Base-by-base conservation (phyloP, 306 rosid species). In the Carpinus viminea region DNA sequence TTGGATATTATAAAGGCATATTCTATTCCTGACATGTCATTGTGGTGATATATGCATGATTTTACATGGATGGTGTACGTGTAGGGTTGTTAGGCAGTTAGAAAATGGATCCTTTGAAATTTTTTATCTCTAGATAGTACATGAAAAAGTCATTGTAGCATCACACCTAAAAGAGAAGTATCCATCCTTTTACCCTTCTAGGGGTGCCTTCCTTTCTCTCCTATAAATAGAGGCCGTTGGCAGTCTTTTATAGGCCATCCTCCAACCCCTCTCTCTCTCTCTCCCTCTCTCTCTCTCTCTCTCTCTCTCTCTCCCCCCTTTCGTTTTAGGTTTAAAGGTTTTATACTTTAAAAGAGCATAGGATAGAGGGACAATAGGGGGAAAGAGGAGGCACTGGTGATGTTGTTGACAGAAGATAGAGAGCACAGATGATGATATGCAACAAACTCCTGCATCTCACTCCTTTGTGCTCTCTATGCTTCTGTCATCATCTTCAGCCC, bases 381-480 rank as follows among this genome's bases (percentile, higher is more conserved):
- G 57, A 61, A 55, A 45, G 53, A 72, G 74, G 72, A 76, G 55
- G 74, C 47, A 78, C 78, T 73, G 77, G n/a, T 75, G 78, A 80
- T 83, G 90, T 66, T 83, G 97, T 88, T 94, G 98, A 94, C 97
- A 92, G 98, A 94, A 94, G 98, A 94, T 94, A 94, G 98, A 94
- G 98, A 92, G 98, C 98, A 94, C 98, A 83, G 97, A 94, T 85
- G 91, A 80, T 83, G 89, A 83, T 54, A 75, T 87, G 87, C 88
- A 77, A 78, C 75, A 41, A 24, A 47, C 38, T 0, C 31, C 21
- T 80, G 91, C 87, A 83, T 80, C 81, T 85, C 87, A 60, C 74
- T 85, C 82, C 84, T 87, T 87, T 87, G 89, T 87, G 91, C 91
- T 87, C 89, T 87, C 89, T 87, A 83, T 78, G 87, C 91, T 87